phyloP scores from a whole-genome alignment of 768 basidiomycete species.

The Obba rivulosa region DNA sequence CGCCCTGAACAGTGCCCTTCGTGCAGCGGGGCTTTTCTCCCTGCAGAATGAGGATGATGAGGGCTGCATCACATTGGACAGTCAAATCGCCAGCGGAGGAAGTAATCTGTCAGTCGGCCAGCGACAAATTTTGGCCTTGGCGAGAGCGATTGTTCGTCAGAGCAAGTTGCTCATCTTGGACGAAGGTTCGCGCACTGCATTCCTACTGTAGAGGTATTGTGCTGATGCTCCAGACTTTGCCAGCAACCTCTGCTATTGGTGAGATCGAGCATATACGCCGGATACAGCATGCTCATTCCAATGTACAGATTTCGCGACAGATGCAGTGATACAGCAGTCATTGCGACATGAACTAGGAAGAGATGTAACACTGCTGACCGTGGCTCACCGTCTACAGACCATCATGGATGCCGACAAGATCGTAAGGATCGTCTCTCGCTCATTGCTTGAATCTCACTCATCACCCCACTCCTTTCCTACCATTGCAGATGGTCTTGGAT shows the following conservation, averaged over 20 bases:
- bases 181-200: conserved; percentile 33
- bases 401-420: conserved; percentile 63
- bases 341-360: conserved; percentile 40
- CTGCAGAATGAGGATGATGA: conserved; percentile 34
- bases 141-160: conserved; percentile 51
- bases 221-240: background rate
- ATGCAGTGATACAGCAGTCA: conserved; percentile 50
- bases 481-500: conserved; percentile 37
- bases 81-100: conserved; percentile 37
- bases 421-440: conserved; percentile 20
- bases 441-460: background rate
- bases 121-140: conserved; percentile 54
- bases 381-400: conserved; percentile 56
- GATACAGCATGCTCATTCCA: background rate
- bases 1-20: conserved; percentile 43
- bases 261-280: background rate
- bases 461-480: background rate
- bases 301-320: conserved; percentile 48
- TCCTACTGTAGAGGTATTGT: too few species aligned
- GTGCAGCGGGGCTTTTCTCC: conserved; percentile 41
- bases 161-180: conserved; percentile 57
- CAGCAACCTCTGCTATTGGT: conserved; percentile 45
- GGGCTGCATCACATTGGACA: conserved; percentile 38
- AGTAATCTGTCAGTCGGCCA: conserved; percentile 53
- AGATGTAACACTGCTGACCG: conserved; percentile 49